These are phyloP conservation scores for Beta corolliflora DNA, from an alignment of 179 eudicot genomes.

Conservation along the genomic window DNA sequence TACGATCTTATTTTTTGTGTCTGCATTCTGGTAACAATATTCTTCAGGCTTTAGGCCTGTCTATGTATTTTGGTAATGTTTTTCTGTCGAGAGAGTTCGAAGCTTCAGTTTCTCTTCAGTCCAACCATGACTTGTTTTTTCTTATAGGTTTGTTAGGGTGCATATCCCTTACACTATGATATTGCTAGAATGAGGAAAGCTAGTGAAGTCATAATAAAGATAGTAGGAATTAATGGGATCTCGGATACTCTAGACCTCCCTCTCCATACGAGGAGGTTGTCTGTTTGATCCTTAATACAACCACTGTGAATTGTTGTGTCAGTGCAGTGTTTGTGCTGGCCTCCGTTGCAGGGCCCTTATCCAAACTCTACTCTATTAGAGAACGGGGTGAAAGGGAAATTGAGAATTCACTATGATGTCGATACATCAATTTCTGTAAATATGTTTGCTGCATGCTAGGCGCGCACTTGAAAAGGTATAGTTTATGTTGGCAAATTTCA, in stretches of 20 bases:
- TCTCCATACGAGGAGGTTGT: not conserved
- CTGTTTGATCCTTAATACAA: not conserved
- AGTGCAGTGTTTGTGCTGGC: not conserved
- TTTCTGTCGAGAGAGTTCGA: not conserved
- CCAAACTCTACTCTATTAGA: not conserved
- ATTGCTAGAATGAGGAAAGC: not conserved
- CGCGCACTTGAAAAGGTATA: not conserved
- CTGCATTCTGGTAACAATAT: not conserved
- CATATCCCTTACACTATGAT: not conserved
- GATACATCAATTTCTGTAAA: not conserved
- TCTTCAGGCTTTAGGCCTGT: not conserved
- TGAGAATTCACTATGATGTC: not conserved
- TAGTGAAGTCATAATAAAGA: constrained; percentile 2
- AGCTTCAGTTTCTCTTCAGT: no score
- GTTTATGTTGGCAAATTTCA: not conserved
- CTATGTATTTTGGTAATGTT: not conserved
- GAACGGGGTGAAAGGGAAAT: not conserved
- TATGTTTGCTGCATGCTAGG: not conserved
- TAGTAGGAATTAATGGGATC: not conserved
- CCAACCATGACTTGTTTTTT: not conserved
- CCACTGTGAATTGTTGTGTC: not conserved
- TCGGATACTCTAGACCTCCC: not conserved
- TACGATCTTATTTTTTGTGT: not conserved
- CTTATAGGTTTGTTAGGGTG: not conserved
- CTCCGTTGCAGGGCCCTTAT: not conserved